A percentile compares a stretch with the other conserved stretches of the same genome.
phyloP scores from a whole-genome alignment of 1,139 yeast species.

The Sporopachydermia cereana region DNA sequence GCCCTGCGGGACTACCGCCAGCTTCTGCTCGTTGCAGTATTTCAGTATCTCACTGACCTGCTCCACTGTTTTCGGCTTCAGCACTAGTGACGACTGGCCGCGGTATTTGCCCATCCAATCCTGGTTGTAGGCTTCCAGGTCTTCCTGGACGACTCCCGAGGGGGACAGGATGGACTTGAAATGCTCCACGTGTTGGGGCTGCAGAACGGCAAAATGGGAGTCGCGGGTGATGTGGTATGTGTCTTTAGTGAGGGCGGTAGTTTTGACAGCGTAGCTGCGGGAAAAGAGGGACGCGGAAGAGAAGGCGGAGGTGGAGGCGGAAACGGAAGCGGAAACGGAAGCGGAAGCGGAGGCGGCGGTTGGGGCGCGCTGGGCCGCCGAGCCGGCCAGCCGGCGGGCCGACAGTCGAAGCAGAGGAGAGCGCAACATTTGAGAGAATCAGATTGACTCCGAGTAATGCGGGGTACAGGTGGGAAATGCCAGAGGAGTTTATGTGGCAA shows the following conservation, averaged over 20 bases:
- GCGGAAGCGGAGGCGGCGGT: no score
- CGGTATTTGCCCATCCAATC: conserved; percentile 96
- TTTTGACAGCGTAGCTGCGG: conserved; percentile 1
- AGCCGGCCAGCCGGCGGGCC: conserved; percentile 7
- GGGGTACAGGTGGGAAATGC: no score
- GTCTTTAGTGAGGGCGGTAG: neutral
- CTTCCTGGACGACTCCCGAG: conserved; percentile 43
- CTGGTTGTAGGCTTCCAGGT: conserved; percentile 64
- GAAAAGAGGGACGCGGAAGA: neutral
- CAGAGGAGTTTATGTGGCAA: no score
- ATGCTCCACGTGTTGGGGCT: conserved; percentile 43
- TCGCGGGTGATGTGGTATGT: conserved; percentile 8
- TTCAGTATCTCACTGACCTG: conserved; percentile 69
- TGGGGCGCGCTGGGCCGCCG: neutral
- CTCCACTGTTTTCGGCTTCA: conserved; percentile 75
- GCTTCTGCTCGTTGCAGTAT: conserved; percentile 65
- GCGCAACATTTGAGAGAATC: no score
- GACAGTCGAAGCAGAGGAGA: no score
- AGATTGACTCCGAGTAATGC: no score
- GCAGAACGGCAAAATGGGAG: conserved; percentile 30
- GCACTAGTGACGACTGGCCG: conserved; percentile 73
- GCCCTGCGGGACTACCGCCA: conserved; percentile 94
- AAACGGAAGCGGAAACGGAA: no score
- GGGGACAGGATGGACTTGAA: conserved; percentile 48
- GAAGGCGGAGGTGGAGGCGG: no score